Conservation (phyloP, 1,284 basidiomycete genomes). For the Lentinus polychrous region DNA sequence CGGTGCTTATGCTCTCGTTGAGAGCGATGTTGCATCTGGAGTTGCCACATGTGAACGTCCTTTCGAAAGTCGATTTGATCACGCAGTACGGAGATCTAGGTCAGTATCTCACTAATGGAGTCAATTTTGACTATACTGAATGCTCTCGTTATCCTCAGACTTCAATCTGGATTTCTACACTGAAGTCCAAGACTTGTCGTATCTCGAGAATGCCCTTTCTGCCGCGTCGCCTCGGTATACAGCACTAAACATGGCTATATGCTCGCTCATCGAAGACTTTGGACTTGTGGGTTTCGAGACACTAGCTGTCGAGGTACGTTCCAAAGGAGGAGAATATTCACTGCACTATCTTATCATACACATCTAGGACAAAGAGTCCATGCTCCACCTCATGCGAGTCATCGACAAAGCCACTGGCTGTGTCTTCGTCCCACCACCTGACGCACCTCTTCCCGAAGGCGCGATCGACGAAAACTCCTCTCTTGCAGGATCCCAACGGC, state of each 20-base stretch:
- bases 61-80: slow-evolving; percentile 93
- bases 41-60: slow-evolving; percentile 94
- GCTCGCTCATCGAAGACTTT: slow-evolving; percentile 91
- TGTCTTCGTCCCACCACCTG: slow-evolving; percentile 65
- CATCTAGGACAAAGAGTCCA: slow-evolving; percentile 83
- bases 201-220: slow-evolving; percentile 76
- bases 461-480: slow-evolving; percentile 35
- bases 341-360: background rate
- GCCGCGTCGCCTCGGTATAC: slow-evolving; percentile 60
- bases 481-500: slow-evolving; percentile 38
- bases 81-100: slow-evolving; percentile 84
- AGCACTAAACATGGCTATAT: slow-evolving; percentile 84
- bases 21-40: slow-evolving; percentile 98
- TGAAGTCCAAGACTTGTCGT: slow-evolving; percentile 92
- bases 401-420: slow-evolving; percentile 90
- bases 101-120: slow-evolving; percentile 26
- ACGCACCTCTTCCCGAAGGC: slow-evolving; percentile 44
- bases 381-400: slow-evolving; percentile 76
- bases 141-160: slow-evolving; percentile 39
- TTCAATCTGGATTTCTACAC: slow-evolving; percentile 99
- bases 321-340: background rate
- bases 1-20: slow-evolving; percentile 85
- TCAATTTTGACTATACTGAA: slow-evolving; percentile 5
- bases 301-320: slow-evolving; percentile 81
- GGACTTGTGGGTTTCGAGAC: slow-evolving; percentile 96